These are phyloP conservation scores for Nepenthes mirabilis DNA, from an alignment of 148 eudicot species.

Conservation along the genomic window DNA sequence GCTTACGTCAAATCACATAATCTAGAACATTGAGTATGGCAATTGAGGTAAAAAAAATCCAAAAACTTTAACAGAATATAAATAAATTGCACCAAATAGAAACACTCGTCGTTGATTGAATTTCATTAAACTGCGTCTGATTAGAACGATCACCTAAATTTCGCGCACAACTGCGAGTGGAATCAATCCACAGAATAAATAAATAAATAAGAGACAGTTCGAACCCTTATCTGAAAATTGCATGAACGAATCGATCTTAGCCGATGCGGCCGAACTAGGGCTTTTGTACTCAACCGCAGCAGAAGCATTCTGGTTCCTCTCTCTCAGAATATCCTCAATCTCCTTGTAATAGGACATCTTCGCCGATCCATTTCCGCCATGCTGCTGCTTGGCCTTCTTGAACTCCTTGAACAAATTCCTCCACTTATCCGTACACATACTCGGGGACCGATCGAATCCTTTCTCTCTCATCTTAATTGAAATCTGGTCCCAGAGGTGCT, in stretches of 20 bases:
- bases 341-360: conserved; percentile 74
- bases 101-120: no score
- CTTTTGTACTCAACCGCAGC: not conserved
- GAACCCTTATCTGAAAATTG: conserved; percentile 73
- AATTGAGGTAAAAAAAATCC: no score
- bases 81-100: no score
- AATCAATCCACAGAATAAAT: not conserved
- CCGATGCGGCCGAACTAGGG: conserved; percentile 5
- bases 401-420: conserved; percentile 75
- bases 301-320: conserved; percentile 15
- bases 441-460: conserved; percentile 88
- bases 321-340: conserved; percentile 60
- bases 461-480: conserved; percentile 67
- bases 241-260: conserved; percentile 48
- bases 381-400: conserved; percentile 47
- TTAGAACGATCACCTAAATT: no score
- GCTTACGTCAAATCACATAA: no score
- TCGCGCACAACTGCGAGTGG: no score
- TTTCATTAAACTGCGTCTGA: no score
- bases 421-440: conserved; percentile 98
- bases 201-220: not conserved
- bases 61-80: no score
- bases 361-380: conserved; percentile 21
- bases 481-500: conserved; percentile 87
- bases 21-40: no score